These are phyloP conservation scores for Lepidium africanum DNA, from an alignment of 345 rosid genomes.

Conservation along the genomic window DNA sequence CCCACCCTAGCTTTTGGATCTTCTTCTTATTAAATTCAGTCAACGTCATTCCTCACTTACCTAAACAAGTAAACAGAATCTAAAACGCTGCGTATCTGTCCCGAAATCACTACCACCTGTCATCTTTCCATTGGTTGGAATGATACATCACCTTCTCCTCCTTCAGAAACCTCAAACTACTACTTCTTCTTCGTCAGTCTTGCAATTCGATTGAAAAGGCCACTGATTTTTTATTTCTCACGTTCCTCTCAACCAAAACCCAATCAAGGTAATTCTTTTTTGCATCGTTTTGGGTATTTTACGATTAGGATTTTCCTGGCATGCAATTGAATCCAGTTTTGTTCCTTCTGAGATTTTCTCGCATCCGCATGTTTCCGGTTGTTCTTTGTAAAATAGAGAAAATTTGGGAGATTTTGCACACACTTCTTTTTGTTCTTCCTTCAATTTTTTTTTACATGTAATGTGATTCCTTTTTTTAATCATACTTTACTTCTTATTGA, in stretches of 20 bases:
- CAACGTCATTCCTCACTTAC: not conserved
- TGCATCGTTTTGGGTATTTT: not conserved
- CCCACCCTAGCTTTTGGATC: too few species aligned
- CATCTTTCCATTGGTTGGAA: not conserved
- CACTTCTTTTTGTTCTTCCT: not conserved
- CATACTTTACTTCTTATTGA: not conserved
- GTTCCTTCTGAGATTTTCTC: not conserved
- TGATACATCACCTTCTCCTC: conserved; percentile 10
- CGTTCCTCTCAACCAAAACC: not conserved
- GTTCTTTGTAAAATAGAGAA: not conserved
- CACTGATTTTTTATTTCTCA: not conserved
- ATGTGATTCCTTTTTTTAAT: not conserved
- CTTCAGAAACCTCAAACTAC: conserved; percentile 5
- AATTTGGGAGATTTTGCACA: not conserved
- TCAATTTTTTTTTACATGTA: not conserved
- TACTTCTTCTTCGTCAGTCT: conserved; percentile 8
- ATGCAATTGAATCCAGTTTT: not conserved
- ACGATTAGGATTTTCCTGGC: not conserved
- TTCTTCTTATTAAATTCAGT: not conserved
- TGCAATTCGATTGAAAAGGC: conserved; percentile 1
- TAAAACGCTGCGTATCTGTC: not conserved
- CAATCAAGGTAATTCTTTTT: not conserved
- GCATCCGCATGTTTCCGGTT: not conserved
- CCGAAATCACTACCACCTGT: not conserved
- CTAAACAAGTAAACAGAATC: not conserved